Evolutionary conservation across 2,329 filamentous ascomycete genomes (phyloP), one percentile per base, ranked within the genome.

Genomic region (Phialocephala sp.): DNA sequence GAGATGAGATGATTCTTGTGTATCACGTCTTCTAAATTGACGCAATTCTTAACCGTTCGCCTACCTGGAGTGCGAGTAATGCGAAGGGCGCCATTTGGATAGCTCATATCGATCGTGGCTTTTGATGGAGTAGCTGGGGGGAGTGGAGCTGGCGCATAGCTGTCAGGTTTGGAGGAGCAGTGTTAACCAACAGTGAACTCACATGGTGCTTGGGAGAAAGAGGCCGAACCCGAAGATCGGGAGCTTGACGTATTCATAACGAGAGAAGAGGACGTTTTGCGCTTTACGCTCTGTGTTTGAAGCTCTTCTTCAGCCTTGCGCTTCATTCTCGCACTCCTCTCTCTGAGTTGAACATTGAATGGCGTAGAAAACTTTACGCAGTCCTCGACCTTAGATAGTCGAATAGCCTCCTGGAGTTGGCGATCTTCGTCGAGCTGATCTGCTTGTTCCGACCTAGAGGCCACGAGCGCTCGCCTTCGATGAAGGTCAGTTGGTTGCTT

Each of bases 61-160:
- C 66, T 60, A 50, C 66, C 66, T 32, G 66, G 66, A 27, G 66
- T 68, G 5, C 66, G 63, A 37, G 66, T 68, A 22, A 68, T 65
- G 24, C 66, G 63, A 22, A 68, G 41, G 4, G 63, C 63, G 2
- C 66, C 66, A 45, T 66, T 43, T 14, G 60, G 60, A 63, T 63
- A 68, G 8, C 20, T 61, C 3, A 32, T 32, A 32, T 32, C 27
- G 2, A 68, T 66, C 12, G 37, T 55, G 24, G 54, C 41, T 36
- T 60, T 62, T 57, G 65, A 24, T 47, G 18, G 22, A 54, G 50
- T 20, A 39, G 20, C 15, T 39, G 61, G 43, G 36, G 55, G n/a
- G 20, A 37, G 22, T 0, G 8, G n/a, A 32, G 62, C 57, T 60
- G 43, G 11, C 39, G 14, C 6, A 20, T 50, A 5, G n/a, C 8